phyloP scores from a whole-genome alignment of 495 filamentous ascomycete genomes.

The Durotheca rogersii region DNA sequence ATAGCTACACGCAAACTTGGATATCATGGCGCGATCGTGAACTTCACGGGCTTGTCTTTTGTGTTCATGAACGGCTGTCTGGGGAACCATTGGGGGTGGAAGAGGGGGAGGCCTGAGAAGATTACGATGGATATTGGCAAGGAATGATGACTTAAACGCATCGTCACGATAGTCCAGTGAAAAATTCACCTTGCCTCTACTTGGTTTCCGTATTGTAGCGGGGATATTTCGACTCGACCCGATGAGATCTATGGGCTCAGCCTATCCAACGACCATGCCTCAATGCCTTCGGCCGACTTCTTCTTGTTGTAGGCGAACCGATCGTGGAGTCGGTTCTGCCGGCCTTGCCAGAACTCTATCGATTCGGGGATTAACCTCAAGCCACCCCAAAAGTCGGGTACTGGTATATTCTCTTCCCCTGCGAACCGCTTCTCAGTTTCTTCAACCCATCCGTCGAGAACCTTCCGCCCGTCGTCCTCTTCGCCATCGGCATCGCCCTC shows the following conservation, averaged over 20 bases:
- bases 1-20: too few relatives aligned
- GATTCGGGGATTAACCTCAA: constrained; percentile 80
- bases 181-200: too few relatives aligned
- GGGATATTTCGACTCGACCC: too few relatives aligned
- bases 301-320: constrained; percentile 79
- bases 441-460: constrained; percentile 67
- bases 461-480: constrained; percentile 60
- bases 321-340: constrained; percentile 86
- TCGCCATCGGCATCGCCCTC: constrained; percentile 34
- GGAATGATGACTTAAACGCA: too few relatives aligned
- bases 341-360: constrained; percentile 94
- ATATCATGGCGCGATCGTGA: too few relatives aligned
- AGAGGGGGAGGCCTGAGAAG: too few relatives aligned
- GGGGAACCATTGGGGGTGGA: too few relatives aligned
- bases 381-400: constrained; percentile 94
- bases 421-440: constrained; percentile 74
- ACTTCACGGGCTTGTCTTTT: too few relatives aligned
- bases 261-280: constrained; percentile 59
- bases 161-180: too few relatives aligned
- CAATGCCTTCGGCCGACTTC: constrained; percentile 34
- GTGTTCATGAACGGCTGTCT: too few relatives aligned
- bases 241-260: constrained; percentile 55
- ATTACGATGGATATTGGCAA: too few relatives aligned
- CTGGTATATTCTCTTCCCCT: constrained; percentile 72
- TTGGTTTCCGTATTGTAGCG: too few relatives aligned